Evolutionary conservation across 1,139 yeast species (phyloP), one percentile per base, ranked within the genome.

Genomic region (Eremothecium cymbalariae): DNA sequence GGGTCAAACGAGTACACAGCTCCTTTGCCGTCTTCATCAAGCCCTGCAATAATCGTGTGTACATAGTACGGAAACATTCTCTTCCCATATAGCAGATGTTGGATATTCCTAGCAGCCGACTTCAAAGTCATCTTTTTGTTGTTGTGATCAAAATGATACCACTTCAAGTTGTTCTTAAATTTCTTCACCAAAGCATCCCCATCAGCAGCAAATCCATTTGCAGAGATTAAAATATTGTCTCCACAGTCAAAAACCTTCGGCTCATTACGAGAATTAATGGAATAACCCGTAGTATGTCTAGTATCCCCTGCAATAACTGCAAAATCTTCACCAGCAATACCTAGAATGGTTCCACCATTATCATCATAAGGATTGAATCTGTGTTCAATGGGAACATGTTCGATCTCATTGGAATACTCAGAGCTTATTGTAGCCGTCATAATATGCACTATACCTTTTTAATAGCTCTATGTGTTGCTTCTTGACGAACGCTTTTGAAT

Each of bases 301-400:
- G 99, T 90, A 60, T 93, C 98, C 33, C 98, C 97, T 1, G 99
- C 98, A 43, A 90, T 70, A 25, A 90, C 93, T 19, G 95, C 96
- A 55, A 86, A 90, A 61, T 90, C 97, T 56, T 84, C 84, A 32
- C 99, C 98, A 2, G 98, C 96, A 62, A 90, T 90, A 40, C 97
- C 99, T 47, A 90, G 67, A 39, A 88, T 90, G 6, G 97, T 88
- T 51, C 99, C 99, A 48, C 99, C 99, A 54, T 88, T 86, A 60
- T 90, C 96, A 33, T 93, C 70, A 65, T 90, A 90, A 36, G 98
- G 98, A 55, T 90, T 88, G 68, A 90, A 90, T 56, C 83, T 71
- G 61, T 88, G 95, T 63, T 88, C 95, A 59, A 85, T 84, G 41
- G 95, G 95, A 18, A 67, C 70, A 17, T 65, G 47, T 34, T 65